Evolutionary conservation across 1,284 basidiomycete species (phyloP), one percentile per base, ranked within the genome.

Genomic region (Agroathelia rolfsii): DNA sequence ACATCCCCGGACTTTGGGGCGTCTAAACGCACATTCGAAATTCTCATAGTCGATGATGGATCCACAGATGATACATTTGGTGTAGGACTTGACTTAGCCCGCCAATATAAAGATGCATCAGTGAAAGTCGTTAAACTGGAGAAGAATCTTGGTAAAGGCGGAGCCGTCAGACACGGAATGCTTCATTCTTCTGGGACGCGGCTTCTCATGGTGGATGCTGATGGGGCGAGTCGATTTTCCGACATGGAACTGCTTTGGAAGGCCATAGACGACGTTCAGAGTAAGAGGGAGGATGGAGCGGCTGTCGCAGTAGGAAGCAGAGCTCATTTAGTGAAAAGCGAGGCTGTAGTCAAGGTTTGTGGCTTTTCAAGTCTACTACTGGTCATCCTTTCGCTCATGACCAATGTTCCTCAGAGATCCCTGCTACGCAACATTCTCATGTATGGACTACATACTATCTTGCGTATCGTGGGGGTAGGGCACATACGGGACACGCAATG

Each of bases 401-500:
- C 5, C 28, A 11, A n/a, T 17, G 6, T 23, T 21, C 30, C 30
- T 5, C 51, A 93, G 88, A 79, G 90, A 12, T 92, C 87, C 3
- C 50, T 83, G 20, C 52, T 95, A 12, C 79, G 92, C 14, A 96
- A 95, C 49, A 61, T 93, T 34, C 76, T 95, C 40, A 95, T 95
- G 92, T 82, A 92, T 47, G 77, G 76, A 8, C 74, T 96, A 40
- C 92, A 95, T 54, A 74, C 77, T 28, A 80, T 87, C 52, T 71
- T 87, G 6, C 74, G 79, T 19, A 70, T 90, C 34, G 74, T 92
- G 23, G 88, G 88, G 21, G 86, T 90, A 3, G 78, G 80, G 4
- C 78, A 87, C 47, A 85, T 95, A 43, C 74, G 81, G 20, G 92
- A 95, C 59, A 96, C 92, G 13, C 92, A 95, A 54, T 95, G 92